Conservation (phyloP, 768 basidiomycete genomes). For the Termitomyces sp. region DNA sequence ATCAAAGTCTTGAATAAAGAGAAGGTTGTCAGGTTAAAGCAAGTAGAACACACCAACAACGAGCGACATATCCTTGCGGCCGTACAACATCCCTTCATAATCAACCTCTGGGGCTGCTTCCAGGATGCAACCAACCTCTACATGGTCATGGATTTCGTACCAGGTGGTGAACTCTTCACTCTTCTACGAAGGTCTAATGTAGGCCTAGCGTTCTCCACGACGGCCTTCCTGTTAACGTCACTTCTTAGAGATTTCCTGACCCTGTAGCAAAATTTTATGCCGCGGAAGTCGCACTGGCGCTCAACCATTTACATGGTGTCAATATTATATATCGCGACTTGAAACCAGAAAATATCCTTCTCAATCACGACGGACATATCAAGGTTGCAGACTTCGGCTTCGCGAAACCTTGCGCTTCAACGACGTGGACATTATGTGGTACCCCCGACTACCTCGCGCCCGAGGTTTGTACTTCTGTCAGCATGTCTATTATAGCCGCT, state of each 20-base stretch:
- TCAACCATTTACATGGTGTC: constrained; percentile 81
- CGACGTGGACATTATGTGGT: constrained; percentile 94
- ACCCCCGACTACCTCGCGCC: constrained; percentile 97
- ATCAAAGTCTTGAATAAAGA: constrained; percentile 95
- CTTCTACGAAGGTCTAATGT: constrained; percentile 88
- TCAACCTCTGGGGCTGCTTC: constrained; percentile 95
- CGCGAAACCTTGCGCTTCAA: constrained; percentile 81
- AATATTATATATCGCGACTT: constrained; percentile 97
- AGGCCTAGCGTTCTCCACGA: constrained; percentile 21
- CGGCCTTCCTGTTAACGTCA: constrained; percentile 13
- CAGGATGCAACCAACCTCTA: constrained; percentile 92
- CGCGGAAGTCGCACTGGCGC: constrained; percentile 89
- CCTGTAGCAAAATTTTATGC: constrained; percentile 98
- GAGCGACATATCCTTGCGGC: constrained; percentile 83
- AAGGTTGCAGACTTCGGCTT: constrained; percentile 98
- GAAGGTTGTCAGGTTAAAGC: constrained; percentile 87
- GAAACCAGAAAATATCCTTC: constrained; percentile 94
- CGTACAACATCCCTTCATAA: constrained; percentile 89
- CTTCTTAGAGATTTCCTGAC: constrained; percentile 81
- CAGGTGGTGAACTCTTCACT: constrained; percentile 95
- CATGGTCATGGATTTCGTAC: constrained; percentile 97
- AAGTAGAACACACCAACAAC: constrained; percentile 96
- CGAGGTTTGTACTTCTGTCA: constrained; percentile 44
- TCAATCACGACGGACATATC: constrained; percentile 93
- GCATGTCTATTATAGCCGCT: background rate